phyloP scores from a whole-genome alignment of 257 asterid species.

The Nicotiana undulata region DNA sequence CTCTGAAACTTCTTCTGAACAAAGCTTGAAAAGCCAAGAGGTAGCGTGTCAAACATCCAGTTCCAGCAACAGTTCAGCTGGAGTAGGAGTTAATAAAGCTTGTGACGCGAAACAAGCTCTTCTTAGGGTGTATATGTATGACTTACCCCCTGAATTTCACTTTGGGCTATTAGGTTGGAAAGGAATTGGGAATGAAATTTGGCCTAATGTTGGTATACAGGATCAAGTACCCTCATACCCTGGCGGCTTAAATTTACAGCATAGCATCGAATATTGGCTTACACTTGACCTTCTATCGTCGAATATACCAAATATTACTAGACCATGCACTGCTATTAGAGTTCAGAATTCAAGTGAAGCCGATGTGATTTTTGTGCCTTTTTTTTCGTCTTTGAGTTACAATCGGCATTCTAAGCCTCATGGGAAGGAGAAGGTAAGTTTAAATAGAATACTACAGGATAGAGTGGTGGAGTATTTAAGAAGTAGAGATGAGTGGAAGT shows the following conservation, averaged over 20 bases:
- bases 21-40: background rate
- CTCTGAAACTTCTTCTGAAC: background rate
- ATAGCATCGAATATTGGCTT: constrained; percentile 72
- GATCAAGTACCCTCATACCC: constrained; percentile 54
- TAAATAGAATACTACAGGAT: constrained; percentile 46
- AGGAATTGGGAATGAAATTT: constrained; percentile 28
- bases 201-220: constrained; percentile 49
- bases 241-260: constrained; percentile 70
- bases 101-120: constrained; percentile 44
- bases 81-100: constrained; percentile 6
- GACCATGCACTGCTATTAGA: constrained; percentile 56
- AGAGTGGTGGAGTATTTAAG: constrained; percentile 45
- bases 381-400: constrained; percentile 69
- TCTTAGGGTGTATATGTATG: constrained; percentile 66
- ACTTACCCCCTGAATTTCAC: constrained; percentile 69
- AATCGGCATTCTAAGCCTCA: constrained; percentile 49
- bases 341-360: constrained; percentile 50
- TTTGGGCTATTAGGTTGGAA: constrained; percentile 68
- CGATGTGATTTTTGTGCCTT: constrained; percentile 54
- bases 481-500: constrained; percentile 50
- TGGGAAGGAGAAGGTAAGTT: constrained; percentile 23
- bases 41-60: constrained; percentile 1
- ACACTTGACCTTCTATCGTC: constrained; percentile 73
- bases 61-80: constrained; percentile 4
- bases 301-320: constrained; percentile 21